A percentile compares a stretch with the other conserved stretches of the same genome.
Evolutionary conservation across 768 basidiomycete genomes (phyloP).

Genomic region (Glaciozyma antarctica): DNA sequence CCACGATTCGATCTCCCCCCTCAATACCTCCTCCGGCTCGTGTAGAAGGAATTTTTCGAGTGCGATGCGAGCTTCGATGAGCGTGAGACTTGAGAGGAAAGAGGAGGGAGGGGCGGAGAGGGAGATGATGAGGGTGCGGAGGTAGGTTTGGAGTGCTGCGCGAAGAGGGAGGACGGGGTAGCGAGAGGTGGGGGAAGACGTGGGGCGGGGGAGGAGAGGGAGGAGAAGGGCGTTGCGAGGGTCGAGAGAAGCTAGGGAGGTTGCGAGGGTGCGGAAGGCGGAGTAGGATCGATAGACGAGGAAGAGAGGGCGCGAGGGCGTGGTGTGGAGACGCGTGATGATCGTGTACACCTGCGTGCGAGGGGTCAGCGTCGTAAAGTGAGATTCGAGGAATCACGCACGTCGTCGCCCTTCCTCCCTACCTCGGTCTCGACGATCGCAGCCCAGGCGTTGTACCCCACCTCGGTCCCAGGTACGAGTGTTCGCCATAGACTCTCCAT

Average conservation of each 20-base stretch:
- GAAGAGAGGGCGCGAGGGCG: neutral
- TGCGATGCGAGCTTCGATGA: neutral
- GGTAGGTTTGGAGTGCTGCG: conserved; percentile 3
- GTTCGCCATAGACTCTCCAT: conserved; percentile 23
- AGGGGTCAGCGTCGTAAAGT: too few species aligned
- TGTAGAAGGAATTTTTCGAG: conserved; percentile 24
- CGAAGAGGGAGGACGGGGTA: neutral
- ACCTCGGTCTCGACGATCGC: conserved; percentile 8
- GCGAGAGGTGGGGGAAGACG: neutral
- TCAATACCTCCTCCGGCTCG: neutral
- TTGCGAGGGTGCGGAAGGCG: neutral
- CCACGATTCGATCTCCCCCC: neutral
- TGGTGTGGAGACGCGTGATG: conserved; percentile 4
- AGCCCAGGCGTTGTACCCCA: conserved; percentile 16
- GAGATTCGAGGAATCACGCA: neutral
- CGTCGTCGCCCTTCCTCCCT: neutral
- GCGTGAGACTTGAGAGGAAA: neutral
- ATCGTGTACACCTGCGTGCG: conserved; percentile 10
- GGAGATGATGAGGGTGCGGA: conserved; percentile 21
- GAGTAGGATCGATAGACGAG: neutral
- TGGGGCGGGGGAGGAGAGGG: neutral
- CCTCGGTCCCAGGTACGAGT: neutral
- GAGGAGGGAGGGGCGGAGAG: conserved; percentile 14
- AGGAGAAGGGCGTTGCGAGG: conserved; percentile 7
- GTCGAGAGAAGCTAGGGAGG: conserved; percentile 7